Conservation (phyloP, 73 alveolate species). For the Breviolum minutum region DNA sequence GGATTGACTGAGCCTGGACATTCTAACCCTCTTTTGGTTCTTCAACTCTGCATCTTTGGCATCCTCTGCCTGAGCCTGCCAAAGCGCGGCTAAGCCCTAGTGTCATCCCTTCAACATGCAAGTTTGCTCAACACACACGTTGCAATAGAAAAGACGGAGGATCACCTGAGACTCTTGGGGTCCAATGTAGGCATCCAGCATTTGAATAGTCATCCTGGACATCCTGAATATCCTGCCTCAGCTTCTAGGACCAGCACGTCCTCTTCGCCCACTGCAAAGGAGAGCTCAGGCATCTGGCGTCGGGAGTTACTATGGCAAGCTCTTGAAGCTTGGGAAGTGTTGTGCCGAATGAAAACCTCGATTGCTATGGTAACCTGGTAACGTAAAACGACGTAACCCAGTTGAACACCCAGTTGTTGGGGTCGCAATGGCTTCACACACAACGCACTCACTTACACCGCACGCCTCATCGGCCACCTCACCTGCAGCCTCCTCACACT, state of each 20-base stretch:
- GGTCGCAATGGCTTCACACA: background rate
- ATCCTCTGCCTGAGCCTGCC: conserved; percentile 61
- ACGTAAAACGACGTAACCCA: too few relatives aligned
- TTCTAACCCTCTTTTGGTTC: conserved; percentile 79
- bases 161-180: background rate
- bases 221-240: conserved; percentile 44
- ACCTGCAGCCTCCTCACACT: background rate
- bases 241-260: conserved; percentile 67
- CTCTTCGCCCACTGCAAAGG: conserved; percentile 93
- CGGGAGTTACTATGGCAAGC: background rate
- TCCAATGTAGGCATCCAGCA: background rate
- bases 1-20: conserved; percentile 31
- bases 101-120: too few relatives aligned
- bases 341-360: too few relatives aligned
- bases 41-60: conserved; percentile 73
- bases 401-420: background rate
- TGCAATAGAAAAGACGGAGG: background rate
- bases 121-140: too few relatives aligned
- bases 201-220: too few relatives aligned
- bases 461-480: conserved; percentile 17
- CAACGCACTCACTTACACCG: background rate
- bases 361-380: background rate
- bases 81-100: too few relatives aligned
- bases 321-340: background rate
- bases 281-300: conserved; percentile 89